A percentile compares a stretch with the other conserved stretches of the same genome.
phyloP scores from a whole-genome alignment of 768 basidiomycete genomes.

The Kwoniella dejecticola region DNA sequence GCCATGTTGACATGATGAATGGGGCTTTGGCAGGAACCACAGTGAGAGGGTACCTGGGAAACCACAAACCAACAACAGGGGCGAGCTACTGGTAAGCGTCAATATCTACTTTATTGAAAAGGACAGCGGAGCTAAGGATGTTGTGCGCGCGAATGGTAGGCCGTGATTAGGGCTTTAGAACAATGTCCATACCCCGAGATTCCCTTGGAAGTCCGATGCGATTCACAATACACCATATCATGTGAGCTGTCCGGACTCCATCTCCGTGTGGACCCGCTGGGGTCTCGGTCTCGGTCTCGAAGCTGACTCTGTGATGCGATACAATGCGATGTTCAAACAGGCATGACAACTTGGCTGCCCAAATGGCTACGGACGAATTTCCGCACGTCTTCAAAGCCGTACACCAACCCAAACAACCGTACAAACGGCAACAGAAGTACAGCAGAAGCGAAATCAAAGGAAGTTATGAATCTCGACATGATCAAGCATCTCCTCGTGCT shows the following conservation, averaged over 20 bases:
- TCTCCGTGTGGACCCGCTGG: no score
- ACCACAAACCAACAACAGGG: constrained; percentile 60
- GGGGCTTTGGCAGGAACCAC: constrained; percentile 64
- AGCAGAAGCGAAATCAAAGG: constrained; percentile 49
- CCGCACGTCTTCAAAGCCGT: constrained; percentile 15
- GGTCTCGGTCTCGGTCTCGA: no score
- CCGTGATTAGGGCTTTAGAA: constrained; percentile 79
- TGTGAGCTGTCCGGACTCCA: constrained; percentile 67
- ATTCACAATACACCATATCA: constrained; percentile 79
- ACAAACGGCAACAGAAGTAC: not conserved
- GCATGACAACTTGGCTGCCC: constrained; percentile 68
- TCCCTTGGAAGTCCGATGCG: constrained; percentile 74
- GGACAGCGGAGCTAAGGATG: not conserved
- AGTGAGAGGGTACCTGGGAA: constrained; percentile 62
- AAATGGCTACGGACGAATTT: constrained; percentile 64
- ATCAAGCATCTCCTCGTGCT: constrained; percentile 72
- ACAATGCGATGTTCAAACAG: constrained; percentile 56
- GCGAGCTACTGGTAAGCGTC: constrained; percentile 74
- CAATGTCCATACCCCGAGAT: constrained; percentile 63
- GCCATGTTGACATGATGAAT: not conserved
- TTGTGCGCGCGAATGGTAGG: constrained; percentile 62
- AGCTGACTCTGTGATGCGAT: no score
- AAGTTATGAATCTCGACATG: constrained; percentile 69
- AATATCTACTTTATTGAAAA: constrained; percentile 1
- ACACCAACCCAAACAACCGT: not conserved